Evolutionary conservation across 305 asterid genomes (phyloP), one percentile per base, ranked within the genome.

Genomic region (Galium porrigens): DNA sequence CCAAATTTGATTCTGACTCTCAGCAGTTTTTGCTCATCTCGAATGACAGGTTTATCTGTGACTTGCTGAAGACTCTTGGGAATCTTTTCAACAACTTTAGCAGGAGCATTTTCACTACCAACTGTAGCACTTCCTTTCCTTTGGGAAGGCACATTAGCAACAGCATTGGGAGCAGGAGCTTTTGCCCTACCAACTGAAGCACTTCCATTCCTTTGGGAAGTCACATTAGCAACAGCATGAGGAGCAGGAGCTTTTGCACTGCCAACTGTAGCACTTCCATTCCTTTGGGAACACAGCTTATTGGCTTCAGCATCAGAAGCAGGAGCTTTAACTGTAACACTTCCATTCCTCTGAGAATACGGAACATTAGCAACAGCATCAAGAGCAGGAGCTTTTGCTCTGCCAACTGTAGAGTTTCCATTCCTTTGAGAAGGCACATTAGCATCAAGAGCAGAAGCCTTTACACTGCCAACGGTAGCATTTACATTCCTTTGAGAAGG

Each of bases 1-100:
- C 89, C 85, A 55, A 92, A 79, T 81, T 82, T 92, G 66, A 92
- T 79, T 59, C 94, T 90, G 70, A 92, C 76, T 82, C 79, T 92
- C 69, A 92, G 72, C 61, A 75, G 52, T 70, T 78, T 81, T 77
- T 72, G 80, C 68, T 84, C 86, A 53, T 73, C 68, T 62, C 33
- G 73, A 71, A 77, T 75, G 57, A 32, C 72, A 27, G 77, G 58
- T 77, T 78, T 83, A 78, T 73, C 79, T 41, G 77, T 70, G 68
- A 82, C 80, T 77, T 71, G 72, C 67, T 78, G 76, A 65, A 54
- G 78, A 75, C 70, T 80, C 64, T 56, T 73, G 39, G 81, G 84
- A 63, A 67, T 66, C 63, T 77, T 78, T 64, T 76, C 84, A 15
- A 78, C 70, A 68, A 74, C 81, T 78, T 76, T 76, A 58, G 76